Percentiles rank a stretch among this genome's conserved stretches.
Conservation (phyloP, 441 rosid genomes). For the Flueggea neowawraea region DNA sequence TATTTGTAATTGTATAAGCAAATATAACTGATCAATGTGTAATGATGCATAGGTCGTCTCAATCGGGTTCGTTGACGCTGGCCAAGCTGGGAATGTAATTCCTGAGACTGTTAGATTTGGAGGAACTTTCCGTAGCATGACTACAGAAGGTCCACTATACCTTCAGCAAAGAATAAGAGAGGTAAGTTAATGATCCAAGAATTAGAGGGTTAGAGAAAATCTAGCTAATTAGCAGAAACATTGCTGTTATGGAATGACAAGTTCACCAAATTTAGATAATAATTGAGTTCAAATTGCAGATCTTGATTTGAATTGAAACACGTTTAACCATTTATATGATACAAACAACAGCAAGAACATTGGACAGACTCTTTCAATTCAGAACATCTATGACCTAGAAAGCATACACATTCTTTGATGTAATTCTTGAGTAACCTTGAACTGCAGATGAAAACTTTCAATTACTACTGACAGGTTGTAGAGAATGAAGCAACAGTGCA, state of each 20-base stretch:
- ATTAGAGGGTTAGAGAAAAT: background rate
- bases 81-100: constrained; percentile 42
- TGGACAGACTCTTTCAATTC: too few relatives aligned
- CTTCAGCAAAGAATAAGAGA: constrained; percentile 40
- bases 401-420: too few relatives aligned
- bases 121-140: constrained; percentile 45
- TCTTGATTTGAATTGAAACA: too few relatives aligned
- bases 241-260: too few relatives aligned
- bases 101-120: constrained; percentile 43
- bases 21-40: background rate
- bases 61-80: constrained; percentile 33
- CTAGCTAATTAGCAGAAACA: background rate
- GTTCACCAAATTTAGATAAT: too few relatives aligned
- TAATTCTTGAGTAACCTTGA: background rate
- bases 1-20: background rate
- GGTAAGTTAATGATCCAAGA: constrained; percentile 17
- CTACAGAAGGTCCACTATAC: constrained; percentile 30
- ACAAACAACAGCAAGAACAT: too few relatives aligned
- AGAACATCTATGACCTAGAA: background rate
- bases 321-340: too few relatives aligned
- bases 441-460: background rate
- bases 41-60: constrained; percentile 28
- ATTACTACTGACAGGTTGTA: constrained; percentile 12
- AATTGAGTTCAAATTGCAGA: too few relatives aligned
- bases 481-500: constrained; percentile 28